Evolutionary conservation across 495 filamentous ascomycete genomes (phyloP), one percentile per base, ranked within the genome.

Genomic region (Chaetomidium leptoderma): DNA sequence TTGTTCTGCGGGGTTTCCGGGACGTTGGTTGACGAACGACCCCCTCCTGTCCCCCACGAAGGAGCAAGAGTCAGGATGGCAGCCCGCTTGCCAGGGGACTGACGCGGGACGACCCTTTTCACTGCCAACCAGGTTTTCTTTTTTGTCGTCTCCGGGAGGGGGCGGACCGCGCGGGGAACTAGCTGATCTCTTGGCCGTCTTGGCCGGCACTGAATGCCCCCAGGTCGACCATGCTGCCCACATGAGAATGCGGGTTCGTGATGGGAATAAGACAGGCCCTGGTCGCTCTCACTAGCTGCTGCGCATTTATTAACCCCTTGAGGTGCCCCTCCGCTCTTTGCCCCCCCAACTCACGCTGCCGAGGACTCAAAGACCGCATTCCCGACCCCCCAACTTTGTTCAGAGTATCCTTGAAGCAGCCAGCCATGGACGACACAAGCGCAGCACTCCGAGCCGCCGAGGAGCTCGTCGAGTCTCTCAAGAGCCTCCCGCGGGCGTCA

Each of bases 401-500:
- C 19, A 50, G 49, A 52, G 54, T 58, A 42, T 9, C 19, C 29
- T 24, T 14, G 26, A 43, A 21, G 4, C 19, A 6, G 1, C 10
- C 21, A 55, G 8, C n/a, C 42, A 55, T 57, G 57, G 51, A 43
- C 10, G 56, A 66, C 57, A 63, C 53, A 14, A 47, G 27, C 48
- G 53, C 59, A 39, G 63, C 63, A 6, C 54, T 62, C 36, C 43
- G 46, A 16, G 62, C 66, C 39, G 68, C 66, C 50, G 63, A 66
- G 40, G 54, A 63, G 42, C 63, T 70, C 30, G 63, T 68, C 35
- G 64, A 61, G 11, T 57, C 61, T 29, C 61, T 65, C 40, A 65
- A 65, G 55, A 49, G 40, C 11, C 36, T 44, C 43, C 45, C 63
- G 29, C 47, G 45, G n/a, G 23, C 54, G 10, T 58, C 61, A 14